phyloP scores from a whole-genome alignment of 768 basidiomycete species.

The Tricholoma sp. region DNA sequence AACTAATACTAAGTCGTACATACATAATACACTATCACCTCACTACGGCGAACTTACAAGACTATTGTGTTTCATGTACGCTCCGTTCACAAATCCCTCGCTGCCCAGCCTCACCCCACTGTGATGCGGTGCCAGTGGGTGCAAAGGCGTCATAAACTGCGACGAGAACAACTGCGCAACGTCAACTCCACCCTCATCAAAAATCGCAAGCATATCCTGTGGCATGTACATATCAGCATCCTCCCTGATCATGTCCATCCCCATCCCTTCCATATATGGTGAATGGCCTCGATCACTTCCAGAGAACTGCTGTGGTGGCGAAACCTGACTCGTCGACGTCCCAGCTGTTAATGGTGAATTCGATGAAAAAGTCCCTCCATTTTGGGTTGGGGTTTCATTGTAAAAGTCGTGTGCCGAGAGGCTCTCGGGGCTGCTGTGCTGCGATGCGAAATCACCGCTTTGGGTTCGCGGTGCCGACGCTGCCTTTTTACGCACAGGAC shows the following conservation, averaged over 20 bases:
- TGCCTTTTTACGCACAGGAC: conserved; percentile 79
- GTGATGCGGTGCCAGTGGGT: conserved; percentile 16
- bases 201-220: conserved; percentile 58
- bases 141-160: conserved; percentile 21
- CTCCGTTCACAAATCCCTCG: conserved; percentile 21
- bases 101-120: conserved; percentile 9
- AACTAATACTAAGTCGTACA: too few species aligned
- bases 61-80: conserved; percentile 32
- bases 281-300: conserved; percentile 14
- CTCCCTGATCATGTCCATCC: conserved; percentile 42
- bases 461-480: conserved; percentile 41
- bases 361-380: conserved; percentile 19
- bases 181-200: conserved; percentile 45
- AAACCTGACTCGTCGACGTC: conserved; percentile 4
- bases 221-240: conserved; percentile 53
- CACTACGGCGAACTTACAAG: conserved; percentile 31
- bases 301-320: conserved; percentile 8
- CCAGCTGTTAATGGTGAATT: conserved; percentile 12
- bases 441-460: conserved; percentile 40
- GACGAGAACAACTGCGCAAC: conserved; percentile 26
- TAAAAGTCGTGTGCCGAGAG: conserved; percentile 66
- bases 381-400: conserved; percentile 38
- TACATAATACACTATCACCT: too few species aligned
- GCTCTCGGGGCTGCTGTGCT: conserved; percentile 57
- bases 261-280: conserved; percentile 30